Conservation (phyloP, 2,329 filamentous ascomycete species). For the Nemania bipapillata region DNA sequence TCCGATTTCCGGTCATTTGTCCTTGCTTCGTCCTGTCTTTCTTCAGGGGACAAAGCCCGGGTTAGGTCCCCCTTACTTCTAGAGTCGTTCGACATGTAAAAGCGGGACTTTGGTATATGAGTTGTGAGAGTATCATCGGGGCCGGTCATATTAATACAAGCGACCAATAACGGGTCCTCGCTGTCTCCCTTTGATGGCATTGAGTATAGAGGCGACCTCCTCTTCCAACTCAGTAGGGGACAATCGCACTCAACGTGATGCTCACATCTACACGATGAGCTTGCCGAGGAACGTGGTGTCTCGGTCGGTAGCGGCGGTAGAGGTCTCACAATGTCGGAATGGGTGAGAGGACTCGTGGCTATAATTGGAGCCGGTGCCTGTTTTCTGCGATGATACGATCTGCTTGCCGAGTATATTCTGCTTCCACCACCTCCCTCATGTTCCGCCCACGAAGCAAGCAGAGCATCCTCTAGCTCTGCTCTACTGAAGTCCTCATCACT, state of each 20-base stretch:
- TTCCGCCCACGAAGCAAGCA: slow-evolving; percentile 19
- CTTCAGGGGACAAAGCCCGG: slow-evolving; percentile 43
- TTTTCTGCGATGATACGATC: slow-evolving; percentile 47
- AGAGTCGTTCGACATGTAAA: slow-evolving; percentile 17
- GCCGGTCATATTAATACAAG: slow-evolving; percentile 43
- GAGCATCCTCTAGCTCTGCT: slow-evolving; percentile 37
- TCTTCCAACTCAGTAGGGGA: slow-evolving; percentile 46
- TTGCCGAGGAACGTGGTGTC: slow-evolving; percentile 56
- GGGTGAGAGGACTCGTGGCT: slow-evolving; percentile 54
- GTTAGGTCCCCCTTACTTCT: slow-evolving; percentile 24
- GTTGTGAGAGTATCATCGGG: slow-evolving; percentile 47
- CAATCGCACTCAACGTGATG: slow-evolving; percentile 48
- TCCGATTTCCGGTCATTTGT: slow-evolving; percentile 32
- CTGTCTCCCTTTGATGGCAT: slow-evolving; percentile 44
- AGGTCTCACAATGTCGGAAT: slow-evolving; percentile 55
- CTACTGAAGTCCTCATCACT: slow-evolving; percentile 45
- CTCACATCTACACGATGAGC: slow-evolving; percentile 61
- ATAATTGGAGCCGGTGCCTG: slow-evolving; percentile 54
- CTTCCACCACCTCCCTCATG: slow-evolving; percentile 35
- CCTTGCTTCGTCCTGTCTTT: slow-evolving; percentile 44
- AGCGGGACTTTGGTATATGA: slow-evolving; percentile 39
- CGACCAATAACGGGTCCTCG: slow-evolving; percentile 44
- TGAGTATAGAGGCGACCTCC: slow-evolving; percentile 53
- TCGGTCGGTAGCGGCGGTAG: slow-evolving; percentile 55
- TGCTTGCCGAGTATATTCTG: slow-evolving; percentile 45